Evolutionary conservation across 108 stramenopile genomes (phyloP).

Genomic region (Schizochytrium sp.): DNA sequence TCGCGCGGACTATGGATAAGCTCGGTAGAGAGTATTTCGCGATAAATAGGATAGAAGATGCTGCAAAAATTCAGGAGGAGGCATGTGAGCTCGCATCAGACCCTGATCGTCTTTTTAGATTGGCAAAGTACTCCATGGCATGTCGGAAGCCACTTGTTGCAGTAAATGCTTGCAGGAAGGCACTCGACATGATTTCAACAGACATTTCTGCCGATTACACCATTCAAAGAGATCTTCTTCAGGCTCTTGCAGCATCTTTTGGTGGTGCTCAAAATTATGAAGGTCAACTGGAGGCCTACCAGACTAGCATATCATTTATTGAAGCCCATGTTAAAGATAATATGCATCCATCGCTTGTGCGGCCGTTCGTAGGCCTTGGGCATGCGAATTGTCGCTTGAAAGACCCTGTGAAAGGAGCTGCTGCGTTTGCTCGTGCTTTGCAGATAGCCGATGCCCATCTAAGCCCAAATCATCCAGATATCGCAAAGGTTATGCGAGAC

Average conservation of each 20-base stretch:
- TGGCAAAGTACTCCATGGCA: neutral
- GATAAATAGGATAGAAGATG: neutral
- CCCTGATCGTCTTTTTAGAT: neutral
- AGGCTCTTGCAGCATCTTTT: neutral
- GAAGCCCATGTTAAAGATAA: neutral
- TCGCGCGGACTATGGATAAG: neutral
- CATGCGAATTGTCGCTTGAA: neutral
- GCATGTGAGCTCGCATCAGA: neutral
- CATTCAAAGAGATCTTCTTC: neutral
- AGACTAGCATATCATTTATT: neutral
- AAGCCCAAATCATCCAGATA: neutral
- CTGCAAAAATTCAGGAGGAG: neutral
- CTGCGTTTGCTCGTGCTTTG: neutral
- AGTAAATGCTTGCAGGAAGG: neutral
- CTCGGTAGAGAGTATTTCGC: neutral
- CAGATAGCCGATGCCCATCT: neutral
- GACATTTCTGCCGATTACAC: neutral
- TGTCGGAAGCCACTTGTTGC: neutral
- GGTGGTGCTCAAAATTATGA: neutral
- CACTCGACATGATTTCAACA: neutral
- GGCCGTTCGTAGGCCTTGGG: constrained; percentile 2
- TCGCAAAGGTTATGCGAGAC: neutral
- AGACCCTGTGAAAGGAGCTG: neutral
- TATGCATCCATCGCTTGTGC: neutral
- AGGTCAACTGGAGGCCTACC: neutral